Base-by-base conservation (phyloP, 2,329 filamentous ascomycete genomes). In the Cladosporium sp. region DNA sequence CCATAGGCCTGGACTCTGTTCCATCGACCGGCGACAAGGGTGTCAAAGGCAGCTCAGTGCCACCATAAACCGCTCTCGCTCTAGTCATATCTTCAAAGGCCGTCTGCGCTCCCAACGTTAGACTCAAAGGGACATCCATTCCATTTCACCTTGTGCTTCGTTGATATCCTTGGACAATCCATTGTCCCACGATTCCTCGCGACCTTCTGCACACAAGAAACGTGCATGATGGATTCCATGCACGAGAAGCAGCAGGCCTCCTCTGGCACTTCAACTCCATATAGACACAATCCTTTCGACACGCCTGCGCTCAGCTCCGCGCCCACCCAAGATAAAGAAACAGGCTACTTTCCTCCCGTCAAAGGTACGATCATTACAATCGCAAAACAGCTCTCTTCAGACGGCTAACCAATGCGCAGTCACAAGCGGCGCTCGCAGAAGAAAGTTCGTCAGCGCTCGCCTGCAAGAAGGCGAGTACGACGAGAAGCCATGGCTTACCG, bases 361-460 rank as follows among this genome's bases (percentile, higher is more conserved):
- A 24, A 54, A 24, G 51, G 62, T 65, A 24, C 26, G 52, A 49
- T 28, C 28, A 4, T 41, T 24, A 8, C 47, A 3, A n/a, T 41
- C 15, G 8, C 44, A 3, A 5, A 32, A 2, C 12, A 4, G 14
- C 14, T 10, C 15, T 52, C n/a, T 30, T 15, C 41, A 54, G 12
- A 26, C 1, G 1, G 34, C 62, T 65, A 12, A 65, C 32, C 6
- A 51, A 3, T 2, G 36, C 8, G 14, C 36, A 65, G 64, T 41
- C 15, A 55, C 34, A 15, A 47, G 41, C 34, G 44, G 18, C 18
- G 44, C 64, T 32, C 41, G 64, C 38, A 44, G 64, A 44, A 51
- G 64, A 24, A 65, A 65, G 41, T 65, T 65, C 15, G 55, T 60
- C 44, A 65, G 64, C 28, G 64, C 64, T 32, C 64, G 64, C 54